Percentiles rank a stretch among this genome's conserved stretches.
Evolutionary conservation across 306 rosid species (phyloP).

Genomic region (Lablab purpureus): DNA sequence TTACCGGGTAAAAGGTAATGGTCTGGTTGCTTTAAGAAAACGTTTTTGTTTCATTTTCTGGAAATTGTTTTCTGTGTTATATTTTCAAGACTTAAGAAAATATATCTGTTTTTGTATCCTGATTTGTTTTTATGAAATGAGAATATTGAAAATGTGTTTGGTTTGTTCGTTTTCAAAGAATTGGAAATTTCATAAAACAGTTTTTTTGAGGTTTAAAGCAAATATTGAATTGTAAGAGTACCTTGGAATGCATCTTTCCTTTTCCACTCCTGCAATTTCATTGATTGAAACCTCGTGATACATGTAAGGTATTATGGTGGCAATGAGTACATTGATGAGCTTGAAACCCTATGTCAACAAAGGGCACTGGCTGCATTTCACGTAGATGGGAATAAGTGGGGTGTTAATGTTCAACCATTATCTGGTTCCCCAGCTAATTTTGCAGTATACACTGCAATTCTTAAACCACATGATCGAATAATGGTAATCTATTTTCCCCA

Average conservation of each 20-base stretch:
- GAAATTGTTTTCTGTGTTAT: background rate
- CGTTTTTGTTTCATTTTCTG: background rate
- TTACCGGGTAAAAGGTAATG: slow-evolving; percentile 92
- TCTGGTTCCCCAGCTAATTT: slow-evolving; percentile 99
- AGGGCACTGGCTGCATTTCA: slow-evolving; percentile 89
- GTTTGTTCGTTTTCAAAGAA: background rate
- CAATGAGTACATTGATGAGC: slow-evolving; percentile 91
- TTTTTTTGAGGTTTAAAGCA: background rate
- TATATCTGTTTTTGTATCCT: background rate
- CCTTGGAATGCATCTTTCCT: slow-evolving; percentile 20
- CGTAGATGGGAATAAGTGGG: slow-evolving; percentile 79
- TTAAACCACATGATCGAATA: slow-evolving; percentile 91
- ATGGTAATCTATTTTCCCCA: slow-evolving; percentile 65
- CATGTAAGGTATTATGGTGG: slow-evolving; percentile 89
- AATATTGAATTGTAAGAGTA: background rate
- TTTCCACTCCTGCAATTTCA: slow-evolving; percentile 10
- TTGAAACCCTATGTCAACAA: slow-evolving; percentile 83
- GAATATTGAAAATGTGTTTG: background rate
- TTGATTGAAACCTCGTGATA: slow-evolving; percentile 20
- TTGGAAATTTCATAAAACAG: background rate
- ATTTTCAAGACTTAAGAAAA: background rate
- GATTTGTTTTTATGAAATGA: background rate
- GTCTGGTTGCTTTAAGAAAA: background rate
- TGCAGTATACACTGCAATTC: slow-evolving; percentile 92
- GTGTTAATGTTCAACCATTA: slow-evolving; percentile 94